Evolutionary conservation across 345 rosid genomes (phyloP).

Genomic region (Pistacia integerrima): DNA sequence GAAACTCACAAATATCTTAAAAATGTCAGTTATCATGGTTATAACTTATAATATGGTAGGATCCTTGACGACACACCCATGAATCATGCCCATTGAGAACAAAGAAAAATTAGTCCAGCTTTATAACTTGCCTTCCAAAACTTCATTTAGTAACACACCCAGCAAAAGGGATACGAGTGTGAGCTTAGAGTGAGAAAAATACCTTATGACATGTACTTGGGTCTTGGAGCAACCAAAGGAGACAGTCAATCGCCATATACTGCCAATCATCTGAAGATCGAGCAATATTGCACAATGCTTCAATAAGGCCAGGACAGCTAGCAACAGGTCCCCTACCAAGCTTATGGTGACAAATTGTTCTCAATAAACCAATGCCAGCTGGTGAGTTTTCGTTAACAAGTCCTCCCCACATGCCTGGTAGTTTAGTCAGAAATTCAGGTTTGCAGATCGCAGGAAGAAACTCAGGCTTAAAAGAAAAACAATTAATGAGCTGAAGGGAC

Average conservation of each 20-base stretch:
- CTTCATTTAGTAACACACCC: not conserved
- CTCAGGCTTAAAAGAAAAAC: constrained; percentile 97
- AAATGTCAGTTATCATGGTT: not conserved
- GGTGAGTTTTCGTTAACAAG: constrained; percentile 98
- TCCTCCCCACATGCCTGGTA: constrained; percentile 99
- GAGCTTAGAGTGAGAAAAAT: not conserved
- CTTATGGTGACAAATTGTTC: constrained; percentile 96
- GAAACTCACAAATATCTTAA: not conserved
- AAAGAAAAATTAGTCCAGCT: not conserved
- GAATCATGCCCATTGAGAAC: not conserved
- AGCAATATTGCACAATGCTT: constrained; percentile 89
- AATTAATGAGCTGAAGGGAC: constrained; percentile 99
- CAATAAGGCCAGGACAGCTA: constrained; percentile 78
- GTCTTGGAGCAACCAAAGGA: constrained; percentile 96
- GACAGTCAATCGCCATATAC: constrained; percentile 97
- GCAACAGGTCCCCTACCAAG: constrained; percentile 92
- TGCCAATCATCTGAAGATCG: constrained; percentile 99
- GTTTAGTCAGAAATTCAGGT: constrained; percentile 83
- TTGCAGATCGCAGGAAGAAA: constrained; percentile 90
- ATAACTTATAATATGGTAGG: not conserved
- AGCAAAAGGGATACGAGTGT: not conserved
- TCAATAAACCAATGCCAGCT: constrained; percentile 92
- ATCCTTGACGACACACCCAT: not conserved
- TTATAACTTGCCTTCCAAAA: not conserved
- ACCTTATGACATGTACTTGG: constrained; percentile 87